These are phyloP conservation scores for Reutealis trisperma DNA, from an alignment of 345 rosid species.

Conservation along the genomic window DNA sequence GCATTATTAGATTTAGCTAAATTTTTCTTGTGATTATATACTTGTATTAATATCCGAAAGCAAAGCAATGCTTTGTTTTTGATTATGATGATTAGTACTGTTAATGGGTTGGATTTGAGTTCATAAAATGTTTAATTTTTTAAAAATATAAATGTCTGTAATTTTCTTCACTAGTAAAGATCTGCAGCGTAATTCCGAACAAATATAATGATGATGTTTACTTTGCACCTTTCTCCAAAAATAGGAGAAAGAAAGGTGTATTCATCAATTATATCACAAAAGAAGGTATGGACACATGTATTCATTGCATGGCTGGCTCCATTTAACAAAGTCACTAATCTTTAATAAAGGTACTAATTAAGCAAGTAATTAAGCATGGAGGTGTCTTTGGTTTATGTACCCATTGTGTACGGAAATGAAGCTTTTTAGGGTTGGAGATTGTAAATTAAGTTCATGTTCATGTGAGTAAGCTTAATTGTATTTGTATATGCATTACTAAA, in stretches of 20 bases:
- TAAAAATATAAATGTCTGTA: no score
- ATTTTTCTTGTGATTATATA: no score
- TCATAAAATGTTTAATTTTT: no score
- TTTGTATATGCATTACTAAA: background rate
- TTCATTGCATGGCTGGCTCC: conserved; percentile 12
- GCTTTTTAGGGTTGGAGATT: conserved; percentile 7
- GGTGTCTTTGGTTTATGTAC: background rate
- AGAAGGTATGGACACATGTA: conserved; percentile 13
- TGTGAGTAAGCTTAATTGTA: background rate
- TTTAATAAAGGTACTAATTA: background rate
- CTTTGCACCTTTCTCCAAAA: no score
- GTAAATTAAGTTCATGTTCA: background rate
- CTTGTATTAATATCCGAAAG: background rate
- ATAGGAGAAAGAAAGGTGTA: no score
- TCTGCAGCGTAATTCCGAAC: no score
- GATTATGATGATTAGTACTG: no score
- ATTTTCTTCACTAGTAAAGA: no score
- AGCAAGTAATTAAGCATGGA: background rate
- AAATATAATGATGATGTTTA: no score
- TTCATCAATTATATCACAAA: background rate
- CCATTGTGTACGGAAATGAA: background rate
- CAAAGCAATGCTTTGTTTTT: no score
- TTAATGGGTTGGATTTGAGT: no score
- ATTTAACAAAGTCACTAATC: conserved; percentile 3
- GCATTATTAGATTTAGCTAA: no score